Percentiles rank a stretch among this genome's conserved stretches.
These are phyloP conservation scores for Mangifera indica DNA, from an alignment of 345 rosid genomes.

Conservation along the genomic window DNA sequence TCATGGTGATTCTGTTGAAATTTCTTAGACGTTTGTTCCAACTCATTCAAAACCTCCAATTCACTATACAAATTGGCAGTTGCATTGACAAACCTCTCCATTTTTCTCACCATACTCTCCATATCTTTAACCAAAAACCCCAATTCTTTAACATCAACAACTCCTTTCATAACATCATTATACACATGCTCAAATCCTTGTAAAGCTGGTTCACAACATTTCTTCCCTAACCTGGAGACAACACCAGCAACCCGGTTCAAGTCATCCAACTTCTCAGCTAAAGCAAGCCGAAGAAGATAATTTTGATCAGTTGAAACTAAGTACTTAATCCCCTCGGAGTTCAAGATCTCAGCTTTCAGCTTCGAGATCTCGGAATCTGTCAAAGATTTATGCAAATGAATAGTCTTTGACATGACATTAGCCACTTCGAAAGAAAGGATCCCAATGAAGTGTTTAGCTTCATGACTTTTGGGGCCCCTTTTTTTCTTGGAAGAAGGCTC, in stretches of 20 bases:
- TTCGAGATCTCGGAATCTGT: slow-evolving; percentile 67
- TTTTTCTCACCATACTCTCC: slow-evolving; percentile 85
- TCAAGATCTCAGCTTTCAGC: slow-evolving; percentile 70
- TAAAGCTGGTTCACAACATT: slow-evolving; percentile 81
- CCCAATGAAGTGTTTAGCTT: slow-evolving; percentile 55
- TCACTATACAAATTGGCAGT: slow-evolving; percentile 77
- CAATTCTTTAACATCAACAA: slow-evolving; percentile 71
- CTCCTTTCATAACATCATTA: slow-evolving; percentile 71
- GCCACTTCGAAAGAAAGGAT: slow-evolving; percentile 96
- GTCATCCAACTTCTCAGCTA: slow-evolving; percentile 89
- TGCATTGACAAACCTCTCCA: slow-evolving; percentile 78
- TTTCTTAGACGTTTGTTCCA: slow-evolving; percentile 81
- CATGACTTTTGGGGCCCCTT: slow-evolving; percentile 32
- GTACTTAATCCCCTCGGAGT: slow-evolving; percentile 52
- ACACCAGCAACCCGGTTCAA: slow-evolving; percentile 65
- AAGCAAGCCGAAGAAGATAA: slow-evolving; percentile 64
- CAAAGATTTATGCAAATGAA: slow-evolving; percentile 80
- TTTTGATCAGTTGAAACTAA: slow-evolving; percentile 65
- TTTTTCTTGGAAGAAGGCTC: slow-evolving; percentile 45
- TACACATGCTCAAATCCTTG: slow-evolving; percentile 96
- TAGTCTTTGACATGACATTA: slow-evolving; percentile 77
- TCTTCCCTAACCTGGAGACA: slow-evolving; percentile 90
- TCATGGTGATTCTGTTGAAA: slow-evolving; percentile 78
- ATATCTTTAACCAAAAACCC: slow-evolving; percentile 89
- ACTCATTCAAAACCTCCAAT: slow-evolving; percentile 84